These are phyloP conservation scores for Stephania cephalantha DNA, from an alignment of 164 flowering plant genomes.

Conservation along the genomic window DNA sequence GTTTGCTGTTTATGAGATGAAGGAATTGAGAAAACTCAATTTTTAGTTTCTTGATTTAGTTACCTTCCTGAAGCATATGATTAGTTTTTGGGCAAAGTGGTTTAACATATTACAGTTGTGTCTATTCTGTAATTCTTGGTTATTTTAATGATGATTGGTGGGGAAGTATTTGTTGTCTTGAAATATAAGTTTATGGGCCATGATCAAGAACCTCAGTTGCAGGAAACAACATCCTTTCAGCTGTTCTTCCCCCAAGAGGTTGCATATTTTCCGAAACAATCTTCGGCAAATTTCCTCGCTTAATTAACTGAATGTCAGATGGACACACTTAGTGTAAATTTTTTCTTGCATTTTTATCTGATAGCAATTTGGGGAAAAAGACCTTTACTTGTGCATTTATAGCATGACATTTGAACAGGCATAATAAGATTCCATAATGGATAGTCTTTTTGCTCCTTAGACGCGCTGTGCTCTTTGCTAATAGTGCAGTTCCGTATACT, in stretches of 20 bases:
- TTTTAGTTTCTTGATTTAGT: neutral
- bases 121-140: neutral
- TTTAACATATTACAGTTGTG: neutral
- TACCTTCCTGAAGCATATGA: neutral
- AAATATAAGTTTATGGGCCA: neutral
- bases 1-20: neutral
- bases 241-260: neutral
- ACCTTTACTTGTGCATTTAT: neutral
- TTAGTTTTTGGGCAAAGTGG: neutral
- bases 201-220: neutral
- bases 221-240: neutral
- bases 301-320: neutral
- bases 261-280: neutral
- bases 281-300: neutral
- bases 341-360: neutral
- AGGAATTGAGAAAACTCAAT: neutral
- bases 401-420: too few species aligned
- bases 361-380: neutral
- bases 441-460: too few species aligned
- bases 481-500: too few species aligned
- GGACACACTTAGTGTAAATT: neutral
- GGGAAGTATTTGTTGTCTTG: neutral
- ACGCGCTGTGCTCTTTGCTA: too few species aligned
- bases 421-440: too few species aligned
- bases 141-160: neutral